Percentiles rank a stretch among this genome's conserved stretches.
Evolutionary conservation across 23 red algal species (phyloP).

Genomic region (Chondrus crispus): DNA sequence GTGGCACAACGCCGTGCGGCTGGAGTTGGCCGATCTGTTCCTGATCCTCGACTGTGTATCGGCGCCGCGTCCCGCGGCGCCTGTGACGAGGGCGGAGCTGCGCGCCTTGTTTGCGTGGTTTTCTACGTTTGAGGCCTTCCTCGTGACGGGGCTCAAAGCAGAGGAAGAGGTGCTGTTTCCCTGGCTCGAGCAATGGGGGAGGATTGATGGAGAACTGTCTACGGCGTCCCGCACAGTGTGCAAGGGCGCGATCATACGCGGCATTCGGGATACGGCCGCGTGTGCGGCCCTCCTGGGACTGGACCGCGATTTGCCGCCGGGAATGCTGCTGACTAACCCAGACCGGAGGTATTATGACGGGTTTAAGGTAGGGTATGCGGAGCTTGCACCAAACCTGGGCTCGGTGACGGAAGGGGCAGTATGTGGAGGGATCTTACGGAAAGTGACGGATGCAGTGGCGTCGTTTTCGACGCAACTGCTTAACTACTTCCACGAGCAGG

Average conservation of each 20-base stretch:
- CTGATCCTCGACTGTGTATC: not conserved
- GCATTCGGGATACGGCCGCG: slow-evolving; percentile 35
- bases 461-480: not conserved
- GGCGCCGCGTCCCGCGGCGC: not conserved
- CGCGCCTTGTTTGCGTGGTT: slow-evolving; percentile 36
- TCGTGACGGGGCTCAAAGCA: slow-evolving; percentile 19
- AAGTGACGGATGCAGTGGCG: not conserved
- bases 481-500: slow-evolving; percentile 26
- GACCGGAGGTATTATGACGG: not conserved
- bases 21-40: slow-evolving; percentile 15
- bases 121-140: slow-evolving; percentile 34
- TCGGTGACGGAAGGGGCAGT: not conserved
- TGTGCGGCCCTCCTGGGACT: not conserved
- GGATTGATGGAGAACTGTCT: slow-evolving; percentile 25
- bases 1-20: slow-evolving; percentile 29
- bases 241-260: slow-evolving; percentile 20
- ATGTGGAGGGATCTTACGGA: not conserved
- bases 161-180: slow-evolving; percentile 41
- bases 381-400: not conserved
- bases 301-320: not conserved
- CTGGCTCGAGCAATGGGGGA: slow-evolving; percentile 53
- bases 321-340: not conserved
- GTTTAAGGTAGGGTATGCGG: not conserved
- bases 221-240: not conserved
- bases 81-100: not conserved